Percentiles rank a stretch among this genome's conserved stretches.
Evolutionary conservation across 768 basidiomycete species (phyloP).

Genomic region (Boletus speciosus): DNA sequence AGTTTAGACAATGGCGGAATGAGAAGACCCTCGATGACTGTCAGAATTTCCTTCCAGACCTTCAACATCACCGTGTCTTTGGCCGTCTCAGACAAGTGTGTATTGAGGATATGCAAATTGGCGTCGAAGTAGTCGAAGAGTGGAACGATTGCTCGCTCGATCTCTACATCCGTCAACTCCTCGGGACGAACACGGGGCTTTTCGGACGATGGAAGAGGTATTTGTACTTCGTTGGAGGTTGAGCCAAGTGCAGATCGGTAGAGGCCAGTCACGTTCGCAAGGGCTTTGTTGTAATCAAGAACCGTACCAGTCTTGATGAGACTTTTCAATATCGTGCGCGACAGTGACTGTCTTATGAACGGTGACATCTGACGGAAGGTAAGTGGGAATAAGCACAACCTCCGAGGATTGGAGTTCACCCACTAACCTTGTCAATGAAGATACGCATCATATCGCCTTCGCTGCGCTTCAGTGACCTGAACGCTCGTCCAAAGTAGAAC

Average conservation of each 20-base stretch:
- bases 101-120: slow-evolving; percentile 88
- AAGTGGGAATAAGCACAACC: background rate
- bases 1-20: slow-evolving; percentile 87
- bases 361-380: slow-evolving; percentile 74
- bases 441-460: slow-evolving; percentile 94
- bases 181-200: slow-evolving; percentile 77
- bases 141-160: slow-evolving; percentile 87
- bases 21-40: slow-evolving; percentile 80
- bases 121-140: slow-evolving; percentile 96
- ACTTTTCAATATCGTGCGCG: slow-evolving; percentile 68
- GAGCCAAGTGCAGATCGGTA: slow-evolving; percentile 75
- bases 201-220: slow-evolving; percentile 70
- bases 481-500: slow-evolving; percentile 95
- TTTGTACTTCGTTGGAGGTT: slow-evolving; percentile 66
- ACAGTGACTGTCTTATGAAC: slow-evolving; percentile 84
- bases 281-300: slow-evolving; percentile 86
- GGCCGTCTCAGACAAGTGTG: slow-evolving; percentile 76
- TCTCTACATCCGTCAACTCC: slow-evolving; percentile 87
- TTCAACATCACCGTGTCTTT: slow-evolving; percentile 90
- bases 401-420: background rate
- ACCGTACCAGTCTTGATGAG: slow-evolving; percentile 61
- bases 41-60: slow-evolving; percentile 94
- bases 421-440: slow-evolving; percentile 89
- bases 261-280: slow-evolving; percentile 77
- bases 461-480: slow-evolving; percentile 87